Evolutionary conservation across 176 grass and related monocot genomes (phyloP), one percentile per base, ranked within the genome.

Genomic region (Musa schizocarpa): DNA sequence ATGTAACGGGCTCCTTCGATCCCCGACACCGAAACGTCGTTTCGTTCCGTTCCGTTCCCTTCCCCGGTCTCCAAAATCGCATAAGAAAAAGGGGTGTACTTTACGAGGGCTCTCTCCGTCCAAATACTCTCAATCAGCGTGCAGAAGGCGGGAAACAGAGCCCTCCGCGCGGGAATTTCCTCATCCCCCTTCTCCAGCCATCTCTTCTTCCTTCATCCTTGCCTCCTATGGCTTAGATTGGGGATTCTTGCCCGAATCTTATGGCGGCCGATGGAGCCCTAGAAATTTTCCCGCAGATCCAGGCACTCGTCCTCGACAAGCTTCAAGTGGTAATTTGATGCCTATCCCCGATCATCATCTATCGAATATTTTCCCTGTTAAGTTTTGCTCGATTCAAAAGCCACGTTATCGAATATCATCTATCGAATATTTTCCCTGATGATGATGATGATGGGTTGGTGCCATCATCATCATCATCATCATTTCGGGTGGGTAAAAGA

Each of bases 231-330:
- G 13, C 66, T 69, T 16, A 69, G 29, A 10, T 69, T 49, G 23
- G 26, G 67, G 34, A 9, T 69, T 21, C 19, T 70, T 50, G 34
- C 68, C 48, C 43, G 43, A 70, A 50, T 1, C 12, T 51, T 50
- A 99, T 95, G 96, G 86, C 82, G 69, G 84, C 69, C n/a, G 81
- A 29, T 13, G 81, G 86, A 70, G 66, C 83, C 24, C 76, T 83
- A 64, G 86, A 99, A 72, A 79, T 94, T 70, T 82, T 99, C 26
- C 80, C 89, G 64, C 96, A 84, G 83, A 86, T 99, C 84, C 95
- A 87, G 57, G 83, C 88, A 64, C 88, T 99, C 76, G 89, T 94
- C 82, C 84, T 86, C 74, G 91, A 99, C 80, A 88, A 85, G 66
- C 95, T 94, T 69, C 86, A 92, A 77, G 95, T 99, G 91, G 95